Conservation (phyloP, 352 stramenopile genomes). For the Phytophthora litchii region DNA sequence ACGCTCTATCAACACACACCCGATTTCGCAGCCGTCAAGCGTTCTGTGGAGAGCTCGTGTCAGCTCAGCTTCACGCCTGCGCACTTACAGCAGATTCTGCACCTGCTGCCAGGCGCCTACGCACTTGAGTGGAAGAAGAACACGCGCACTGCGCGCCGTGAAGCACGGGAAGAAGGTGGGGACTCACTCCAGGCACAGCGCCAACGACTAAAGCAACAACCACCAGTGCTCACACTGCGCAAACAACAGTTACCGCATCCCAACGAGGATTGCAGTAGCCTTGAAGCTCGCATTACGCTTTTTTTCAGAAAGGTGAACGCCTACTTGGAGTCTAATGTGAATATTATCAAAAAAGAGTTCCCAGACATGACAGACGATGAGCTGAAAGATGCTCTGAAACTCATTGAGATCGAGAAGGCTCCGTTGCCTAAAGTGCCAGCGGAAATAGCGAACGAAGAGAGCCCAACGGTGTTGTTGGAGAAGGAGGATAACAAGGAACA, state of each 20-base stretch:
- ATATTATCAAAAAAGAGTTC: conserved; percentile 33
- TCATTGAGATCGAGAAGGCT: conserved; percentile 42
- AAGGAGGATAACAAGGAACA: conserved; percentile 24
- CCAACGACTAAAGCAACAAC: conserved; percentile 32
- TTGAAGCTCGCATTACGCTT: conserved; percentile 53
- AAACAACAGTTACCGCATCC: conserved; percentile 47
- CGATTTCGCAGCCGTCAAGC: conserved; percentile 66
- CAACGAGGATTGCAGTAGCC: conserved; percentile 37
- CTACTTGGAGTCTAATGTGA: conserved; percentile 34
- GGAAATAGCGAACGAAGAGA: conserved; percentile 18
- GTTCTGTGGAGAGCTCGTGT: conserved; percentile 68
- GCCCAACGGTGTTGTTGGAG: conserved; percentile 12
- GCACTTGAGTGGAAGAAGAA: conserved; percentile 51
- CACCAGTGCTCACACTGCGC: conserved; percentile 55
- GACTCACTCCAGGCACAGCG: conserved; percentile 23
- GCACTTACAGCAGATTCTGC: conserved; percentile 66
- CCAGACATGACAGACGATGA: conserved; percentile 41
- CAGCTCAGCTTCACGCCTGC: conserved; percentile 59
- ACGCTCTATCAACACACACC: conserved; percentile 76
- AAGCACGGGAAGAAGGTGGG: conserved; percentile 25
- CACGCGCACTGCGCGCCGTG: conserved; percentile 26
- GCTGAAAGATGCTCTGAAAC: conserved; percentile 40
- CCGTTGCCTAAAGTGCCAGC: conserved; percentile 36
- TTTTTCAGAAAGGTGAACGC: conserved; percentile 46
- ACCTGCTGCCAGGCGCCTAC: conserved; percentile 58